These are phyloP conservation scores for Trichocladium uniseriatum DNA, from an alignment of 495 filamentous ascomycete species.

Conservation along the genomic window DNA sequence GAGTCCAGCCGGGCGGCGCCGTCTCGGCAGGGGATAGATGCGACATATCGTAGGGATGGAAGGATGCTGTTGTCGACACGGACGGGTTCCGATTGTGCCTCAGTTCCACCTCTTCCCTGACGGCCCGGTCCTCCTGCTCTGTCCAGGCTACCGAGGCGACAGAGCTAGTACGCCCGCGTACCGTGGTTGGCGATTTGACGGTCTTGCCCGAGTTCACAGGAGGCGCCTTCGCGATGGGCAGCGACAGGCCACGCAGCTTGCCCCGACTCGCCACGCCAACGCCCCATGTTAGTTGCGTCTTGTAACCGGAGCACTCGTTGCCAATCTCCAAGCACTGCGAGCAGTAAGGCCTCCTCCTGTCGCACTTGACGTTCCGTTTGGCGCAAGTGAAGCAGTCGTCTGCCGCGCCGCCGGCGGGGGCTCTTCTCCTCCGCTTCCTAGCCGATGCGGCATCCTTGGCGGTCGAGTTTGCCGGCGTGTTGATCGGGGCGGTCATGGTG, in stretches of 20 bases:
- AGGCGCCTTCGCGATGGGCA: constrained; percentile 72
- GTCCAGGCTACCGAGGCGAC: constrained; percentile 31
- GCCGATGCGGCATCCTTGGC: constrained; percentile 38
- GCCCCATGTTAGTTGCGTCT: constrained; percentile 95
- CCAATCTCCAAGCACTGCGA: constrained; percentile 86
- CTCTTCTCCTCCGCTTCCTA: constrained; percentile 78
- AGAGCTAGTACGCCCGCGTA: constrained; percentile 32
- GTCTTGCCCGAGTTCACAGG: constrained; percentile 44
- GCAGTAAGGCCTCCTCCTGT: constrained; percentile 89
- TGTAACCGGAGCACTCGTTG: constrained; percentile 93
- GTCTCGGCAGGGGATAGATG: constrained; percentile 30
- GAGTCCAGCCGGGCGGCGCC: constrained; percentile 26
- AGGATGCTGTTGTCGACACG: constrained; percentile 23
- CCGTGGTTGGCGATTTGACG: constrained; percentile 26
- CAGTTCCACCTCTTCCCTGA: constrained; percentile 10
- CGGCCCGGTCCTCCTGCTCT: constrained; percentile 24
- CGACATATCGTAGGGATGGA: constrained; percentile 32
- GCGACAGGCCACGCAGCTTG: constrained; percentile 80
- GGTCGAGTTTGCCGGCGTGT: constrained; percentile 29
- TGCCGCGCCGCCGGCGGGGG: constrained; percentile 77
- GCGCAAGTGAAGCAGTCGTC: constrained; percentile 95
- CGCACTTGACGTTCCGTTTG: constrained; percentile 74
- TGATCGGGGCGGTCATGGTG: constrained; percentile 40
- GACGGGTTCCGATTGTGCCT: constrained; percentile 15
- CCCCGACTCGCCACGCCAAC: constrained; percentile 94